These are phyloP conservation scores for Leishmania gerbilli DNA, from an alignment of 208 protist species.

Conservation along the genomic window DNA sequence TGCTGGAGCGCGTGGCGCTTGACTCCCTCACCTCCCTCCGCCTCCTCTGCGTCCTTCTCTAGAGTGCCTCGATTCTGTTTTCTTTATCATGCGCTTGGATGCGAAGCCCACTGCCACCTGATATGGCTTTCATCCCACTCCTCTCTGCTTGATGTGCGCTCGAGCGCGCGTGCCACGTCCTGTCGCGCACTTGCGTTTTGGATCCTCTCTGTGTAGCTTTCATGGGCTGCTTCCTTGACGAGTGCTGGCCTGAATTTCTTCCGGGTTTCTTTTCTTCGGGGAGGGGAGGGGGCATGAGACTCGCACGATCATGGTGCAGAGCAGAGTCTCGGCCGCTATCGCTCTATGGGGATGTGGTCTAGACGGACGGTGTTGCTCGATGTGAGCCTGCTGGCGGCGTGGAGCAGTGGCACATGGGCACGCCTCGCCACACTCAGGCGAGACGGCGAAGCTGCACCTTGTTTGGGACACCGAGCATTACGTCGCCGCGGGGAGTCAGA, in stretches of 20 bases:
- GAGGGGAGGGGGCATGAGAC: too few relatives aligned
- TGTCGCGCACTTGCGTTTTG: neutral
- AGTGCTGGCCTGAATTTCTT: neutral
- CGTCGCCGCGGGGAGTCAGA: slow-evolving; percentile 10
- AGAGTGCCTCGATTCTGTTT: too few relatives aligned
- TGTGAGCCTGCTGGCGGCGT: neutral
- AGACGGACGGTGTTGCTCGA: neutral
- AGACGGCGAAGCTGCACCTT: neutral
- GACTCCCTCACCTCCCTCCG: neutral
- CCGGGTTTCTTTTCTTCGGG: neutral
- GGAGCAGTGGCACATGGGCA: neutral
- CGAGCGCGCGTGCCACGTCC: neutral
- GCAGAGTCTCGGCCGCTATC: neutral
- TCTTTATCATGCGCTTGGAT: neutral
- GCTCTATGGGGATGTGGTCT: neutral
- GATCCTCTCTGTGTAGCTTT: neutral
- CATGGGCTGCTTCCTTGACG: neutral
- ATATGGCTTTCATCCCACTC: neutral
- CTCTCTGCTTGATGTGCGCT: neutral
- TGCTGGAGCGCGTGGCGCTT: too few relatives aligned
- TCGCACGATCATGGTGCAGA: neutral
- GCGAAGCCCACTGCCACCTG: neutral
- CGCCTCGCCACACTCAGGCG: neutral
- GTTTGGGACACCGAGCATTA: neutral
- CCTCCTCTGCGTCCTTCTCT: neutral